phyloP scores from a whole-genome alignment of 352 stramenopile species.

The Pythium plurisporium region DNA sequence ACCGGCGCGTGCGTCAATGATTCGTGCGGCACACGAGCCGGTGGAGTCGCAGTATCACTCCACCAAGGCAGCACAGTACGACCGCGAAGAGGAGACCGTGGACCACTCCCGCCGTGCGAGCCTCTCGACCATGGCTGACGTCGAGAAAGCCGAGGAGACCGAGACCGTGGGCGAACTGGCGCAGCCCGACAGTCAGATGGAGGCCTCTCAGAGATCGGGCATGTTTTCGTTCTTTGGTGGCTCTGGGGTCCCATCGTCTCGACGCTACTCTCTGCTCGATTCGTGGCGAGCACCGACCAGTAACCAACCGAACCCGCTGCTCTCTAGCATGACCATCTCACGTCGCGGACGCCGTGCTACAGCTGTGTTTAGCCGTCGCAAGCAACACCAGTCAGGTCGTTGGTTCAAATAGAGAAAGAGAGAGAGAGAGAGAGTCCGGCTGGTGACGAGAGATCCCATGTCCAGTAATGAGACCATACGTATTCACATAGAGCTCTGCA shows the following conservation, averaged over 20 bases:
- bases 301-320: conserved; percentile 47
- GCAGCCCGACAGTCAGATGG: neutral
- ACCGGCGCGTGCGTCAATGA: conserved; percentile 45
- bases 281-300: conserved; percentile 64
- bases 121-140: conserved; percentile 3
- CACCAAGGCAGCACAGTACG: conserved; percentile 65
- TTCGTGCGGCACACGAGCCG: conserved; percentile 64
- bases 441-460: no score
- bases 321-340: conserved; percentile 72
- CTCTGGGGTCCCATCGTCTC: conserved; percentile 27
- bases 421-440: neutral
- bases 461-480: no score
- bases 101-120: conserved; percentile 20
- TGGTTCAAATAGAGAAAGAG: neutral
- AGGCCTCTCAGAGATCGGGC: conserved; percentile 2
- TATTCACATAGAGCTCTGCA: no score
- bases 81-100: conserved; percentile 39
- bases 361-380: conserved; percentile 58
- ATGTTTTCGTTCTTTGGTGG: conserved; percentile 8
- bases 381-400: conserved; percentile 47
- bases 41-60: conserved; percentile 69
- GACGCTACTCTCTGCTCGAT: conserved; percentile 68
- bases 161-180: neutral
- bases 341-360: conserved; percentile 53
- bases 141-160: neutral